Evolutionary conservation across 345 rosid genomes (phyloP).

Genomic region (Linum lewisii): DNA sequence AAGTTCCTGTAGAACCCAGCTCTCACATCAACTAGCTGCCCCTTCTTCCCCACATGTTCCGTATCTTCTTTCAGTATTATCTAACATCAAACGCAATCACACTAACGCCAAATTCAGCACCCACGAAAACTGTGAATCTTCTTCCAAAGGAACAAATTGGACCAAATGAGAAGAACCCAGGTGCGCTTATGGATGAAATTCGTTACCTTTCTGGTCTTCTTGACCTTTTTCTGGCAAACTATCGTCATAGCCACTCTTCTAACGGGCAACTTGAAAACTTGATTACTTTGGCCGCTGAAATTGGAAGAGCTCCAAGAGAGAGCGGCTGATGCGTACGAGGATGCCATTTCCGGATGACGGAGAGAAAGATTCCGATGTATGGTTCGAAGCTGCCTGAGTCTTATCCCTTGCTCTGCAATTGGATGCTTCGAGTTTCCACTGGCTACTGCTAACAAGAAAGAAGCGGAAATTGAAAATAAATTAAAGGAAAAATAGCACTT

Average conservation of each 20-base stretch:
- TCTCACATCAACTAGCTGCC: constrained; percentile 69
- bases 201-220: constrained; percentile 62
- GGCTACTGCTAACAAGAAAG: no score
- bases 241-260: constrained; percentile 29
- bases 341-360: constrained; percentile 27
- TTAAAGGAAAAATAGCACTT: no score
- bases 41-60: constrained; percentile 57
- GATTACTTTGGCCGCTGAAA: constrained; percentile 30
- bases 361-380: neutral
- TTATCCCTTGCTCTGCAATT: constrained; percentile 13
- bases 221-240: constrained; percentile 65
- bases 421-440: neutral
- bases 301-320: constrained; percentile 61
- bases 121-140: neutral
- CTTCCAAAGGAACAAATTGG: neutral
- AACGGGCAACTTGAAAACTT: constrained; percentile 31
- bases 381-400: neutral
- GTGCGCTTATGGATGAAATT: neutral
- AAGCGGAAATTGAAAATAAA: no score
- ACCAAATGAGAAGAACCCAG: constrained; percentile 7
- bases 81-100: constrained; percentile 26
- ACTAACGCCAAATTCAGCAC: neutral
- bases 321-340: constrained; percentile 32
- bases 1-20: constrained; percentile 87
- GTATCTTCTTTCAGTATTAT: constrained; percentile 87